A percentile compares a stretch with the other conserved stretches of the same genome.
phyloP scores from a whole-genome alignment of 2,329 filamentous ascomycete genomes.

The Colletotrichum phormii region DNA sequence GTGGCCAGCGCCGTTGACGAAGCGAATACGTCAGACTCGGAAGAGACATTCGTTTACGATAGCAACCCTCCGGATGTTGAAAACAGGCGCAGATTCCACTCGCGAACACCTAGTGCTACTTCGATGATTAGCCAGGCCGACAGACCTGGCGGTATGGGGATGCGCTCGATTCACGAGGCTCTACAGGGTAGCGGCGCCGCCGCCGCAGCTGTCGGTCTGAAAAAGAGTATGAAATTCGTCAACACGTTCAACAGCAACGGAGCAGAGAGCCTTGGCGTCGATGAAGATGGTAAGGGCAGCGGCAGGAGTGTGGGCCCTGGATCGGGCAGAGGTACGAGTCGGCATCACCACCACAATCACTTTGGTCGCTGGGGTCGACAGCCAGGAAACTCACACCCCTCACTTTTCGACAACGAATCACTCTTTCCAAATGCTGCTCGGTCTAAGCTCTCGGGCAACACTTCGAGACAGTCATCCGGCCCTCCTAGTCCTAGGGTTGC shows the following conservation, averaged over 20 bases:
- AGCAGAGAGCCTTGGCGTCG: slow-evolving; percentile 65
- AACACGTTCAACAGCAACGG: slow-evolving; percentile 77
- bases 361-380: slow-evolving; percentile 80
- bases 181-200: slow-evolving; percentile 49
- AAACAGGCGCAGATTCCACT: slow-evolving; percentile 83
- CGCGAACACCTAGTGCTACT: slow-evolving; percentile 92
- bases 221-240: slow-evolving; percentile 97
- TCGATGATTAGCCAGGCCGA: slow-evolving; percentile 82
- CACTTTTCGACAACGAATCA: slow-evolving; percentile 81
- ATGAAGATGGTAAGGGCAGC: slow-evolving; percentile 75
- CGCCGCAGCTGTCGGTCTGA: slow-evolving; percentile 67
- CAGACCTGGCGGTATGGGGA: slow-evolving; percentile 53
- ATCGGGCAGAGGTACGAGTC: slow-evolving; percentile 72
- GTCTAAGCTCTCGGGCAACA: slow-evolving; percentile 69
- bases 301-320: slow-evolving; percentile 69
- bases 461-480: slow-evolving; percentile 71
- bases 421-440: slow-evolving; percentile 78
- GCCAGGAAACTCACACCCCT: slow-evolving; percentile 74
- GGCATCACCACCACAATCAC: slow-evolving; percentile 79
- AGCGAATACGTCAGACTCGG: slow-evolving; percentile 95
- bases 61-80: slow-evolving; percentile 85
- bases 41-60: slow-evolving; percentile 99
- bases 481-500: slow-evolving; percentile 74
- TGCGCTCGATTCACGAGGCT: slow-evolving; percentile 70
- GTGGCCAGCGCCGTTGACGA: slow-evolving; percentile 97